Conservation (phyloP, 2,329 filamentous ascomycete genomes). For the Diaporthe helianthi region DNA sequence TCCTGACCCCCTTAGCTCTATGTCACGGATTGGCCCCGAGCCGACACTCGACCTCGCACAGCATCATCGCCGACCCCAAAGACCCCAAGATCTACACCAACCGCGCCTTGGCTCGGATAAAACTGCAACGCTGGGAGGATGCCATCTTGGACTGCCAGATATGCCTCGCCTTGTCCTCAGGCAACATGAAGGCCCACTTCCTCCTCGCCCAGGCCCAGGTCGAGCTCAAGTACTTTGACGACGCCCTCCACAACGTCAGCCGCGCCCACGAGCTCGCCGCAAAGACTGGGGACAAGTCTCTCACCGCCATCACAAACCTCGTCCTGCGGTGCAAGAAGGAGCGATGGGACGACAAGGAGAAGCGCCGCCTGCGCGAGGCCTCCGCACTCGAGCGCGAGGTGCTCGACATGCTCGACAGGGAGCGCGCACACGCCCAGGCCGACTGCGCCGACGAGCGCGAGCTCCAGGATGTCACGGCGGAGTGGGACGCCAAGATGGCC, state of each 20-base stretch:
- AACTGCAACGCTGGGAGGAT: slow-evolving; percentile 74
- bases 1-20: slow-evolving; percentile 31
- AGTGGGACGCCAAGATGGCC: slow-evolving; percentile 55
- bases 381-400: slow-evolving; percentile 67
- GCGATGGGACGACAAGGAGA: slow-evolving; percentile 81
- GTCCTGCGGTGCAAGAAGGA: slow-evolving; percentile 85
- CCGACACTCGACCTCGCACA: slow-evolving; percentile 43
- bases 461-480: slow-evolving; percentile 53
- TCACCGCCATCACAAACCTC: slow-evolving; percentile 73
- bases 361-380: slow-evolving; percentile 61
- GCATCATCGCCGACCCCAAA: slow-evolving; percentile 77
- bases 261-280: slow-evolving; percentile 77
- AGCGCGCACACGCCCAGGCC: slow-evolving; percentile 52
- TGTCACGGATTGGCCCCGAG: not conserved
- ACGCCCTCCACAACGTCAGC: slow-evolving; percentile 73
- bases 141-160: slow-evolving; percentile 80
- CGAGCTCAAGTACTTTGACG: slow-evolving; percentile 73
- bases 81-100: slow-evolving; percentile 89
- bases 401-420: slow-evolving; percentile 56
- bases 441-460: slow-evolving; percentile 55
- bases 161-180: slow-evolving; percentile 72
- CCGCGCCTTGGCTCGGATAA: slow-evolving; percentile 82
- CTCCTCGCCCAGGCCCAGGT: slow-evolving; percentile 85
- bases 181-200: slow-evolving; percentile 82
- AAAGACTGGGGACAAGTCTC: slow-evolving; percentile 67